phyloP scores from a whole-genome alignment of 345 rosid species.

The Boechera divaricarpa region DNA sequence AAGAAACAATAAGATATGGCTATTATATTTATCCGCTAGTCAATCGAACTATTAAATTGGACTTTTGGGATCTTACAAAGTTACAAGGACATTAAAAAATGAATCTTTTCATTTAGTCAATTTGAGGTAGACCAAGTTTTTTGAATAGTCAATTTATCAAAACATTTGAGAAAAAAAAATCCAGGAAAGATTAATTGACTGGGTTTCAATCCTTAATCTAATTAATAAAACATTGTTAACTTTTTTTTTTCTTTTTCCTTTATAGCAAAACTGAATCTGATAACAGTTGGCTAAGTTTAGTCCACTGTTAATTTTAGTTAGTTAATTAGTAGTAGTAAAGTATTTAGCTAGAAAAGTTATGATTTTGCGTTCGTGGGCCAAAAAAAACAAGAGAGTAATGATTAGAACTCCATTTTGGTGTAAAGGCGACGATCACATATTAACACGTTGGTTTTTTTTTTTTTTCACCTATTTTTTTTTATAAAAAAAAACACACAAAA shows the following conservation, averaged over 20 bases:
- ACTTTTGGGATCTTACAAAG: not conserved
- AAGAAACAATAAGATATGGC: too few species aligned
- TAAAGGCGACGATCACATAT: not conserved
- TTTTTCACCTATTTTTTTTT: not conserved
- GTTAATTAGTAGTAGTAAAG: too few species aligned
- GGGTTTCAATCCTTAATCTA: not conserved
- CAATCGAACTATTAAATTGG: not conserved
- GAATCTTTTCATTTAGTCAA: constrained; percentile 19
- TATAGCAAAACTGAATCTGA: too few species aligned
- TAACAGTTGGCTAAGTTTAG: too few species aligned
- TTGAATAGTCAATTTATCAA: not conserved
- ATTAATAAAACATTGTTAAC: not conserved
- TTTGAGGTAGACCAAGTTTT: not conserved
- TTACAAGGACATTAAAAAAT: not conserved
- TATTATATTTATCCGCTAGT: constrained; percentile 6
- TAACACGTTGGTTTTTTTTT: not conserved
- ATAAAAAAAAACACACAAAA: too few species aligned
- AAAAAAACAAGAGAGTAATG: not conserved
- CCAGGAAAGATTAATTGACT: not conserved
- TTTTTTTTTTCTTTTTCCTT: too few species aligned
- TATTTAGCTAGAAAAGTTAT: not conserved
- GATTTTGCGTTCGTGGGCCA: not conserved
- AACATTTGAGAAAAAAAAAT: not conserved
- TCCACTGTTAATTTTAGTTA: constrained; percentile 17
- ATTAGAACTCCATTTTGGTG: not conserved